phyloP scores from a whole-genome alignment of 2,329 filamentous ascomycete genomes.

The Aspergillus sp. region DNA sequence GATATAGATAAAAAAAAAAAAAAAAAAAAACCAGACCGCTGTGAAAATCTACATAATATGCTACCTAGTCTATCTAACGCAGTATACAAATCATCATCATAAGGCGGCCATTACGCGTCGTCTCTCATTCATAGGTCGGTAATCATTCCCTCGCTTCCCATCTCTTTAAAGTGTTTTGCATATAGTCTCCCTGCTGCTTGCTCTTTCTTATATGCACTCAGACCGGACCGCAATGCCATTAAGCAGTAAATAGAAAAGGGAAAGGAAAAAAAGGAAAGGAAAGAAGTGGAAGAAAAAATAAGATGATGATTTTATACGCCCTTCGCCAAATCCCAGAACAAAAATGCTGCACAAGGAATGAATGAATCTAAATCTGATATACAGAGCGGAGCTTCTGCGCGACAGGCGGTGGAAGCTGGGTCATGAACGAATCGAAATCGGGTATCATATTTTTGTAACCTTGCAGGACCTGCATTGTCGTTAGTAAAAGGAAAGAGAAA shows the following conservation, averaged over 20 bases:
- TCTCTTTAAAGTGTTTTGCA: not conserved
- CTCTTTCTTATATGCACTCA: not conserved
- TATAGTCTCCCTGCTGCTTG: not conserved
- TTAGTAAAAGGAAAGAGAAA: not conserved
- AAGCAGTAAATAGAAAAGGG: constrained; percentile 12
- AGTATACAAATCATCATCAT: constrained; percentile 17
- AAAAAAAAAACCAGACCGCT: not conserved
- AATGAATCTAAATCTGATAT: constrained; percentile 40
- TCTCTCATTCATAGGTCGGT: constrained; percentile 10
- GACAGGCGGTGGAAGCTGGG: constrained; percentile 40
- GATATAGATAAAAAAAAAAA: not conserved
- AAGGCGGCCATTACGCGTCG: constrained; percentile 16
- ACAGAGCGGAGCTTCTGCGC: constrained; percentile 42
- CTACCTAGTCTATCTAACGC: constrained; percentile 19
- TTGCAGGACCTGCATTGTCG: constrained; percentile 38
- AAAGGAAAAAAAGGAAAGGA: constrained; percentile 16
- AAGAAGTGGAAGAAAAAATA: constrained; percentile 12
- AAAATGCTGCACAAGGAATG: constrained; percentile 17
- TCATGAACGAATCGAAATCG: constrained; percentile 47
- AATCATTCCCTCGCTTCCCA: not conserved
- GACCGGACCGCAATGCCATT: constrained; percentile 5
- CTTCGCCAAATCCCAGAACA: constrained; percentile 19
- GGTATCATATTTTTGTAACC: constrained; percentile 51
- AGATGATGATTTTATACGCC: constrained; percentile 23
- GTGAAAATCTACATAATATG: constrained; percentile 13